A percentile compares a stretch with the other conserved stretches of the same genome.
Conservation (phyloP, 2,329 filamentous ascomycete species). For the Trichoderma sp. region DNA sequence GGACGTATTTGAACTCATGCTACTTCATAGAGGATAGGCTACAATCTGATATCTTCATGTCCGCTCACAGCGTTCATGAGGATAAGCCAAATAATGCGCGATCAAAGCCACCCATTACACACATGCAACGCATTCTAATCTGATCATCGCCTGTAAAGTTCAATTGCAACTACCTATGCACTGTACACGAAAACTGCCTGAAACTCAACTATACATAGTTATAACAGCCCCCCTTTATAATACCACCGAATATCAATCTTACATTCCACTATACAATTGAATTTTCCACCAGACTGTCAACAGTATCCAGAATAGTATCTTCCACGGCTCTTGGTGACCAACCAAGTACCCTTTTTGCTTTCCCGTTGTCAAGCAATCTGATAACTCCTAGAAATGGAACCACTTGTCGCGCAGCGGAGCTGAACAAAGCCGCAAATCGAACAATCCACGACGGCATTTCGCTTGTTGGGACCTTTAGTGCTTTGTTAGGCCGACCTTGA, state of each 20-base stretch:
- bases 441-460: slow-evolving; percentile 16
- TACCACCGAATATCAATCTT: neutral
- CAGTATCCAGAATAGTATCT: slow-evolving; percentile 3
- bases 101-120: too few relatives aligned
- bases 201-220: neutral
- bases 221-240: neutral
- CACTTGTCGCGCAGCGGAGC: neutral
- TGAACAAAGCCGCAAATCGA: slow-evolving; percentile 11
- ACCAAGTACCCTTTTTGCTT: neutral
- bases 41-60: too few relatives aligned
- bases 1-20: too few relatives aligned
- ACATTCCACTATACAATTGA: neutral
- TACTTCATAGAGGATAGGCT: too few relatives aligned
- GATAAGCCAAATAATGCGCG: too few relatives aligned
- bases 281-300: slow-evolving; percentile 5
- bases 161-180: too few relatives aligned
- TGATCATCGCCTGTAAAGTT: too few relatives aligned
- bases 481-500: neutral
- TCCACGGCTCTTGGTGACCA: neutral
- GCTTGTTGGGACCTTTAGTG: slow-evolving; percentile 1
- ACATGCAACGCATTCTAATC: too few relatives aligned
- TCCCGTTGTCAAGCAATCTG: neutral
- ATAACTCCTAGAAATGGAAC: slow-evolving; percentile 14
- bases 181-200: neutral
- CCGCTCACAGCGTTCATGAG: too few relatives aligned